Conservation (phyloP, 1,139 yeast species). For the Magnusiomyces ingens region DNA sequence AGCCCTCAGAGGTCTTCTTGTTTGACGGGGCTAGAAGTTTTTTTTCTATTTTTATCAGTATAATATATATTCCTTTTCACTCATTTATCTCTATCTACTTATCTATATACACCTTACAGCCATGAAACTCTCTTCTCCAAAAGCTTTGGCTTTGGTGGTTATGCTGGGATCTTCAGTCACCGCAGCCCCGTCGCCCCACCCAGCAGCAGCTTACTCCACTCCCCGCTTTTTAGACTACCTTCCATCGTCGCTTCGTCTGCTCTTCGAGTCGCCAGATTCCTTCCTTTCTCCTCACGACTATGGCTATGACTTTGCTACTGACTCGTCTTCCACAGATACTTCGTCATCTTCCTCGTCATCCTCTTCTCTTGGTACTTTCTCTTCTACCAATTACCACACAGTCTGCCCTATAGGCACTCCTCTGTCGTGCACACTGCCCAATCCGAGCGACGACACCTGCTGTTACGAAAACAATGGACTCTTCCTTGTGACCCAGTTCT, state of each 20-base stretch:
- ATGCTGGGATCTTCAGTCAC: not conserved
- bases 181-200: not conserved
- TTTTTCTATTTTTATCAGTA: no score
- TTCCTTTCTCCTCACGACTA: not conserved
- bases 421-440: constrained; percentile 46
- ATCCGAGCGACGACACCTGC: constrained; percentile 42
- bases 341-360: constrained; percentile 1
- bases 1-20: no score
- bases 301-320: not conserved
- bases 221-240: not conserved
- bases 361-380: not conserved
- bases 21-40: no score
- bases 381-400: constrained; percentile 23
- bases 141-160: not conserved
- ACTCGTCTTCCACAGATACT: not conserved
- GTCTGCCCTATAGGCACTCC: constrained; percentile 64
- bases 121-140: not conserved
- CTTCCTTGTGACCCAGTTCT: constrained; percentile 79
- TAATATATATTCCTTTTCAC: no score
- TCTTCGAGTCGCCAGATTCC: not conserved
- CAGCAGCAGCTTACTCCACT: no score
- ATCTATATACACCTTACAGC: no score
- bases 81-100: no score
- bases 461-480: constrained; percentile 93
- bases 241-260: not conserved